Evolutionary conservation across 148 eudicot species (phyloP).

Genomic region (Hydrangea macrophylla): DNA sequence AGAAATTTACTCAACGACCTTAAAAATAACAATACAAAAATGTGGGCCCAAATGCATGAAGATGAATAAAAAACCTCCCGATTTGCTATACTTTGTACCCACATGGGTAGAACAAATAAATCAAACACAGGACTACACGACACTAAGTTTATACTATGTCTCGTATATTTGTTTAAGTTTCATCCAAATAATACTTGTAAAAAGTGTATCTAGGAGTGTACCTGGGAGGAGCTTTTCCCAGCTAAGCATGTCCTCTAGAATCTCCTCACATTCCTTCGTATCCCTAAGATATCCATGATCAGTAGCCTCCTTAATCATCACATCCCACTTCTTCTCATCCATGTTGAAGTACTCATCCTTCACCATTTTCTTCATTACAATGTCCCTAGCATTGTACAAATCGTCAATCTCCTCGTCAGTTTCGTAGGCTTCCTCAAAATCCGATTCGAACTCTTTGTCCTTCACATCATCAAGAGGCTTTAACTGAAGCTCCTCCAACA

Average conservation of each 20-base stretch:
- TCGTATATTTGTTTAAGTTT: no score
- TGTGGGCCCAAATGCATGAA: no score
- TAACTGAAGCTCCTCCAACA: constrained; percentile 37
- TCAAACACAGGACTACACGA: no score
- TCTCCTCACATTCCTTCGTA: constrained; percentile 54
- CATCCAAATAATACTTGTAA: no score
- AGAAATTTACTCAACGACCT: no score
- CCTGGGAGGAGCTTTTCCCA: constrained; percentile 80
- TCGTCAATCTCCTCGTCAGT: constrained; percentile 55
- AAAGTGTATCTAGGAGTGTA: constrained; percentile 13
- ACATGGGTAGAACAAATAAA: no score
- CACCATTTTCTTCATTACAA: constrained; percentile 34
- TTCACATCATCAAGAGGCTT: constrained; percentile 32
- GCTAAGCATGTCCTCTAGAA: constrained; percentile 68
- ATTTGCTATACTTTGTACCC: no score
- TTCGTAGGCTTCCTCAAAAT: constrained; percentile 41
- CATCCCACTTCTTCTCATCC: constrained; percentile 68
- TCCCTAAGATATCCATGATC: constrained; percentile 39
- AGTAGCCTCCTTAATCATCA: constrained; percentile 37
- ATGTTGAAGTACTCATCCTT: constrained; percentile 48
- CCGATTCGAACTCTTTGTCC: constrained; percentile 43
- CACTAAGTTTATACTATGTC: no score
- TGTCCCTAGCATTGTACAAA: constrained; percentile 42
- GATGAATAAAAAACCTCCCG: no score
- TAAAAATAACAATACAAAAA: no score